Evolutionary conservation across 345 rosid species (phyloP), one percentile per base, ranked within the genome.

Genomic region (Euphorbia pulcherrima): DNA sequence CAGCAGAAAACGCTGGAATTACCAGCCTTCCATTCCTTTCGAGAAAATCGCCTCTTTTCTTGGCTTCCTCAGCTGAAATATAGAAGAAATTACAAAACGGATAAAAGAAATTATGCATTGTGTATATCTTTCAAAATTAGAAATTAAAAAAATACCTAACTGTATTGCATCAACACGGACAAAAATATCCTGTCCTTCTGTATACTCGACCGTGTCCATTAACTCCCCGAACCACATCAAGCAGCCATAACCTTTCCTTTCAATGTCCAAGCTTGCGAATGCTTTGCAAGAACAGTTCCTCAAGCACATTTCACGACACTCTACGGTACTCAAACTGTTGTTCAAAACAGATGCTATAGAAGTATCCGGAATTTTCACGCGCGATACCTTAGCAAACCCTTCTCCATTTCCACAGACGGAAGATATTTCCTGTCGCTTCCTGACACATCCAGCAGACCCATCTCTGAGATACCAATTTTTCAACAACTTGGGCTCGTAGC

Each of bases 211-310:
- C 2, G 78, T 71, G 71, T 86, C 92, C 29, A 77, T 44, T 69
- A 87, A 68, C 57, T 75, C 72, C 0, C 83, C 85, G 5, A 81
- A 77, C 87, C 91, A 88, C 0, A 72, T 80, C 72, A 88, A 73
- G 69, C 94, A 88, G 5, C 92, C 92, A 8, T 8, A 55, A 62
- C 83, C 87, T 10, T 71, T 63, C 7, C 30, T 70, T n/a, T 74
- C 81, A n/a, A 74, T 37, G 39, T 60, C 74, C 24, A 89, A 83
- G n/a, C 73, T 72, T 1, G 89, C 77, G 68, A 81, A 88, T 65
- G 85, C 94, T 1, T 67, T 67, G 66, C 92, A 91, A 12, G 88
- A 77, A 52, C 91, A 88, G 57, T 87, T 74, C 41, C 65, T 73
- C 64, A 77, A 61, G 53, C 96, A 83, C 56, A 57, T 60, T 6